A percentile compares a stretch with the other conserved stretches of the same genome.
Evolutionary conservation across 2,329 filamentous ascomycete species (phyloP).

Genomic region (Knoxdaviesia capensis): DNA sequence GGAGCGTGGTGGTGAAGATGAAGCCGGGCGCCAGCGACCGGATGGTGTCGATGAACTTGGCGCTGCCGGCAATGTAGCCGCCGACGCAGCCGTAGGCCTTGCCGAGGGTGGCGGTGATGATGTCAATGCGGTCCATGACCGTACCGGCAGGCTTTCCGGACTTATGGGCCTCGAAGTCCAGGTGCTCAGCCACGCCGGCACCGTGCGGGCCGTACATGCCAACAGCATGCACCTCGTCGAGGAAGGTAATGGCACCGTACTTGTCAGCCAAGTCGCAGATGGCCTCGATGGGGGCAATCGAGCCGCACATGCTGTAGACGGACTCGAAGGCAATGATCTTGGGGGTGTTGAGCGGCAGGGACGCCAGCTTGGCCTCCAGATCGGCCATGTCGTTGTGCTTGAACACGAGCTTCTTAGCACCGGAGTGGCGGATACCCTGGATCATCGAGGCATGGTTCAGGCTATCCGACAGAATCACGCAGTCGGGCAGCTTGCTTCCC

Average conservation of each 20-base stretch:
- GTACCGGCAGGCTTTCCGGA: constrained; percentile 59
- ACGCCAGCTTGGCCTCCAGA: constrained; percentile 77
- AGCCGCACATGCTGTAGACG: constrained; percentile 98
- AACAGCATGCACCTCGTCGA: constrained; percentile 96
- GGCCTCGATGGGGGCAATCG: constrained; percentile 82
- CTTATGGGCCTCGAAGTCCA: constrained; percentile 77
- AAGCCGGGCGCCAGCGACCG: constrained; percentile 91
- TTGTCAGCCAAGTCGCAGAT: constrained; percentile 95
- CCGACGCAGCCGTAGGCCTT: constrained; percentile 97
- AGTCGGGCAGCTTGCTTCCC: constrained; percentile 91
- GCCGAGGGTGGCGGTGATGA: constrained; percentile 90
- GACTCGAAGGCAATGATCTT: constrained; percentile 99
- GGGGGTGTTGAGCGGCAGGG: constrained; percentile 63
- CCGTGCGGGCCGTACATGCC: constrained; percentile 97
- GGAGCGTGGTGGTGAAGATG: constrained; percentile 95
- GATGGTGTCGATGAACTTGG: constrained; percentile 75
- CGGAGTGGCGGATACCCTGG: constrained; percentile 92
- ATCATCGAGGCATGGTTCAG: constrained; percentile 99
- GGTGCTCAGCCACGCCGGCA: constrained; percentile 89
- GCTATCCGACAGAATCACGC: constrained; percentile 93
- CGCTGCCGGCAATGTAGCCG: constrained; percentile 85
- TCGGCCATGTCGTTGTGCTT: constrained; percentile 95
- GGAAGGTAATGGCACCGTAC: constrained; percentile 91
- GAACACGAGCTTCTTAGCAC: constrained; percentile 94
- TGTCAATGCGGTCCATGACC: constrained; percentile 89